Percentiles rank a stretch among this genome's conserved stretches.
phyloP scores from a whole-genome alignment of 2,329 filamentous ascomycete species.

The Fusarium liriodendri region DNA sequence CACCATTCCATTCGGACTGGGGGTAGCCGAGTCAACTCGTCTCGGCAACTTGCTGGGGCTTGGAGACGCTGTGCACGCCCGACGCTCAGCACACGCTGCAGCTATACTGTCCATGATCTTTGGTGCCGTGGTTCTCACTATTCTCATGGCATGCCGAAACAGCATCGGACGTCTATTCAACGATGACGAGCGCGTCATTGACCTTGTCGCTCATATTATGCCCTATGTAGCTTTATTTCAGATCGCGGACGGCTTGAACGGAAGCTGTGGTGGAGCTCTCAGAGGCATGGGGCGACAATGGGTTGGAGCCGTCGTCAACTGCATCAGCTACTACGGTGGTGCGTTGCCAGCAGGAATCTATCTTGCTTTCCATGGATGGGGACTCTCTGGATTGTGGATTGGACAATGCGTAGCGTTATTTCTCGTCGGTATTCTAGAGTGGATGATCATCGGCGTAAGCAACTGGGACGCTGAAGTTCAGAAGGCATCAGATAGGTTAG shows the following conservation, averaged over 20 bases:
- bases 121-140: conserved; percentile 73
- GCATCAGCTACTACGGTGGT: conserved; percentile 85
- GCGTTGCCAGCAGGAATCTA: conserved; percentile 85
- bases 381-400: conserved; percentile 82
- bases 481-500: conserved; percentile 41
- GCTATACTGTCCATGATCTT: conserved; percentile 78
- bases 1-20: conserved; percentile 88
- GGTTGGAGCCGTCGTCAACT: conserved; percentile 84
- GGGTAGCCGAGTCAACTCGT: conserved; percentile 81
- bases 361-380: conserved; percentile 89
- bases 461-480: conserved; percentile 70
- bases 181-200: conserved; percentile 77
- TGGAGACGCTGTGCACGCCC: conserved; percentile 72
- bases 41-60: conserved; percentile 85
- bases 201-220: conserved; percentile 80
- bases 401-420: conserved; percentile 86
- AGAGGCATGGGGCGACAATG: conserved; percentile 89
- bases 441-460: conserved; percentile 81
- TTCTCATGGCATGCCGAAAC: conserved; percentile 77
- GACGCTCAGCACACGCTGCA: conserved; percentile 78
- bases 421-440: conserved; percentile 81
- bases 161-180: conserved; percentile 86
- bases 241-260: conserved; percentile 88
- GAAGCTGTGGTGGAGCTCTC: conserved; percentile 83
- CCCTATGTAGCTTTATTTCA: conserved; percentile 91